Percentiles rank a stretch among this genome's conserved stretches.
Evolutionary conservation across 306 rosid species (phyloP).

Genomic region (Alnus rubra): DNA sequence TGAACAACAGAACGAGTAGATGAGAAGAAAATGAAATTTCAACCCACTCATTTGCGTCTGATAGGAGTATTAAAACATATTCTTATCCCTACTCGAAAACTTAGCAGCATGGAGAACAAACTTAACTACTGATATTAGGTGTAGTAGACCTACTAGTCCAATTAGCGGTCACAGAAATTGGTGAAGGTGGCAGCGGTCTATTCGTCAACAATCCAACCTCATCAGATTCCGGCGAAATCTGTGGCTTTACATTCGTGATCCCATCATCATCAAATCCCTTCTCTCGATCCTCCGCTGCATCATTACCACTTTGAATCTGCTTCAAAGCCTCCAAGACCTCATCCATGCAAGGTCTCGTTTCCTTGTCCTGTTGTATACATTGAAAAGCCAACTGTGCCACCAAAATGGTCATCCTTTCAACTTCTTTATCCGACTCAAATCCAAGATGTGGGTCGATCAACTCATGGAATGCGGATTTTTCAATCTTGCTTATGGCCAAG

Average conservation of each 20-base stretch:
- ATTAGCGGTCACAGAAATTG: slow-evolving; percentile 38
- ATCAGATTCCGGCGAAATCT: slow-evolving; percentile 47
- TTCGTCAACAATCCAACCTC: slow-evolving; percentile 30
- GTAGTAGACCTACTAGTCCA: slow-evolving; percentile 45
- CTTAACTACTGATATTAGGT: slow-evolving; percentile 36
- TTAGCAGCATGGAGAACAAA: neutral
- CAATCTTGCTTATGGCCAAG: slow-evolving; percentile 48
- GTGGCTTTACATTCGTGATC: slow-evolving; percentile 14
- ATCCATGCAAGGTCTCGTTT: slow-evolving; percentile 69
- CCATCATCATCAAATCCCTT: slow-evolving; percentile 7
- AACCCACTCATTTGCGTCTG: slow-evolving; percentile 1
- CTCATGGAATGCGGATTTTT: slow-evolving; percentile 39
- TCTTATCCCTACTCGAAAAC: neutral
- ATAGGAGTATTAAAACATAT: slow-evolving; percentile 8
- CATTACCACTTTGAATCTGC: slow-evolving; percentile 37
- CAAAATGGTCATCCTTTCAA: slow-evolving; percentile 45
- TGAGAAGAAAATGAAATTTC: neutral
- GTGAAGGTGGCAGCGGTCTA: slow-evolving; percentile 36
- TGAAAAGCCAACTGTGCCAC: slow-evolving; percentile 69
- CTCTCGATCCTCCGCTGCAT: slow-evolving; percentile 26
- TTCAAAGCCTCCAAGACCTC: slow-evolving; percentile 49
- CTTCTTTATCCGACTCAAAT: slow-evolving; percentile 44
- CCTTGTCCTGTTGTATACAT: slow-evolving; percentile 65
- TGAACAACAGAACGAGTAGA: neutral
- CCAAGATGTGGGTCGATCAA: slow-evolving; percentile 59